Base-by-base conservation (phyloP, 805 yeast genomes). In the Yarrowia hollandica region DNA sequence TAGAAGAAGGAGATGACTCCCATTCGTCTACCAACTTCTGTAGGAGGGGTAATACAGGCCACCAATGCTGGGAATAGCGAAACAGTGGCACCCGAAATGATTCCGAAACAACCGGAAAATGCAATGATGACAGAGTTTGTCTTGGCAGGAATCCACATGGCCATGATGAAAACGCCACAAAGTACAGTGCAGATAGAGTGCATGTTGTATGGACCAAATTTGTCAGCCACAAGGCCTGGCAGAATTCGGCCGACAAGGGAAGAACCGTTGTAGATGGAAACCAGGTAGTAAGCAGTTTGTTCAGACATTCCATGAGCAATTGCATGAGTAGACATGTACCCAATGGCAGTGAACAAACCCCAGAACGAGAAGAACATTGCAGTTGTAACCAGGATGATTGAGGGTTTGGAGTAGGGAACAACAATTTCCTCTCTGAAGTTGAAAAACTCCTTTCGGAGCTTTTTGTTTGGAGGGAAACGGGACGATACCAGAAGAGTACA, bases 41-140 rank as follows among this genome's bases (percentile, higher is more conserved):
- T 75, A 0, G 85, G 83, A 12, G 77, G 78, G n/a, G 85, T 80
- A 23, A 87, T 81, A 41, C 79, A 79, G 0, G 87, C 80, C 14
- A 85, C 77, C 62, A 90, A 85, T 2, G 82, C 83, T 0, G 92
- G 90, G 0, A 86, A 79, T 39, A 86, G 66, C 0, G 88, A 77
- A 38, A 86, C 72, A 3, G 86, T 81, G 18, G 86, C 80, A 4
- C 89, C 83, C 26, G 81, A 75, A 60, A 79, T 77, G 65, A 84
- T 80, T 0, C 90, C 90, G 64, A 79, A 81, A 31, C 71, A 55
- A 0, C 75, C 78, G 7, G 83, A 72, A 67, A 83, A 86, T 0
- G 76, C 75, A 63, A 81, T 79, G 52, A 85, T 69, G 0, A 75
- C 78, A 19, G 58, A 21, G 33, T 52, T 52, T 2, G 58, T 35